Evolutionary conservation across 2,329 filamentous ascomycete species (phyloP), one percentile per base, ranked within the genome.

Genomic region (Blastomyces percursus): DNA sequence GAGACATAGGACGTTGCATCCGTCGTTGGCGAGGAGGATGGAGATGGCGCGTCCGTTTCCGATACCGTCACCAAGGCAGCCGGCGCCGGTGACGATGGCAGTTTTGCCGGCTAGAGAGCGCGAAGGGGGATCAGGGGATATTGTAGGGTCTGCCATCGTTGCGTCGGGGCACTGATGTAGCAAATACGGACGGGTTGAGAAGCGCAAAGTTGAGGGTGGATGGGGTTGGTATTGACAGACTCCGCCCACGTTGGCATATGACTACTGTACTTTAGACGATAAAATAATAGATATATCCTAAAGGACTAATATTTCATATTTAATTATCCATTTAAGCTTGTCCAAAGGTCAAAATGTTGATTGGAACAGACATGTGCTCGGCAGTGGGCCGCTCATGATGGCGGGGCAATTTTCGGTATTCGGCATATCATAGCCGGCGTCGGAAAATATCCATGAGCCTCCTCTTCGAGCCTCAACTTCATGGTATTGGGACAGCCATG

Each of bases 31-130:
- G 1, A 87, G 75, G 38, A 87, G 76, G 54, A 87, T 81, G 2
- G 84, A 80, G 61, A 81, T 80, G 0, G 80, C 84, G 44, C 80
- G 78, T 0, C 83, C 84, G 66, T 86, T 87, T 4, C 84, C 84
- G 54, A 86, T 82, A 0, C 82, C 84, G 50, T 83, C 79, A 38
- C 78, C 81, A 30, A 75, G 72, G 61, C 80, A 81, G 19, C 84
- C 83, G 16, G 84, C 83, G n/a, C 83, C 83, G 0, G 83, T 84
- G 35, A 86, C 79, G 60, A 86, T 82, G 54, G 81, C 63, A 1
- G 59, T 56, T 58, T 66, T 63, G 30, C 64, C 63, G 24, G 40
- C 51, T 27, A 64, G 59, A 7, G 60, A 64, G 38, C 70, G 65
- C 2, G 69, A 69, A 7, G 69, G 69, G 19, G 67, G 69, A 9